A percentile compares a stretch with the other conserved stretches of the same genome.
These are phyloP conservation scores for Phellopilus nigrolimitatus DNA, from an alignment of 1,284 basidiomycete genomes.

Conservation along the genomic window DNA sequence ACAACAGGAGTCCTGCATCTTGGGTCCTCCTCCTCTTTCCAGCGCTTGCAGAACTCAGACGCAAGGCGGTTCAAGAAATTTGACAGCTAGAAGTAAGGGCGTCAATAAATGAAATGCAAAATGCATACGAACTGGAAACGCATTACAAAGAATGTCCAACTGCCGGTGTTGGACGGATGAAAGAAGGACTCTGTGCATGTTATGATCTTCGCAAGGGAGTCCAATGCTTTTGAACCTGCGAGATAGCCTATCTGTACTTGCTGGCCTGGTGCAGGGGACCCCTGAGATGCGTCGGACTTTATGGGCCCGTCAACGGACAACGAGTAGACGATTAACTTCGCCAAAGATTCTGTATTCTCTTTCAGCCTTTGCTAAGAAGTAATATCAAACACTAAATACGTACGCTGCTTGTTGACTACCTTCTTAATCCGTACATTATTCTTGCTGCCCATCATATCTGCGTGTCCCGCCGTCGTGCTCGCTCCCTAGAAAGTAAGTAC, in stretches of 20 bases:
- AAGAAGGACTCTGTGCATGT: slow-evolving; percentile 94
- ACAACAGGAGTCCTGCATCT: slow-evolving; percentile 82
- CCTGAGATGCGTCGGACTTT: slow-evolving; percentile 37
- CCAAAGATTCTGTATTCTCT: slow-evolving; percentile 59
- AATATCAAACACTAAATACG: slow-evolving; percentile 24
- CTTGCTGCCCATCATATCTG: slow-evolving; percentile 59
- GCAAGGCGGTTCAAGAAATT: slow-evolving; percentile 78
- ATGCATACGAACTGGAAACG: neutral
- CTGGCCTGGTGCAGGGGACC: slow-evolving; percentile 27
- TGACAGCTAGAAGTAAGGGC: slow-evolving; percentile 44
- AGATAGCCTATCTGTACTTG: slow-evolving; percentile 50
- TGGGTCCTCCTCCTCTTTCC: slow-evolving; percentile 77
- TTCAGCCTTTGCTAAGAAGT: slow-evolving; percentile 17
- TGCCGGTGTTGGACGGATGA: slow-evolving; percentile 80
- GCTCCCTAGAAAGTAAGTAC: slow-evolving; percentile 41
- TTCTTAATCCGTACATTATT: slow-evolving; percentile 77
- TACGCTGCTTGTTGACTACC: slow-evolving; percentile 65
- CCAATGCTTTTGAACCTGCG: slow-evolving; percentile 86
- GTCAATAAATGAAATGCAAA: slow-evolving; percentile 21
- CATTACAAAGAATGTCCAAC: slow-evolving; percentile 59
- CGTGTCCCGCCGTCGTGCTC: slow-evolving; percentile 60
- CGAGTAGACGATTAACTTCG: slow-evolving; percentile 87
- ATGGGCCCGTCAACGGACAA: slow-evolving; percentile 81
- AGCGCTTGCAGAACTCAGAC: slow-evolving; percentile 77
- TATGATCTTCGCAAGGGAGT: slow-evolving; percentile 84